Evolutionary conservation across 108 stramenopile species (phyloP).

Genomic region (Thalassiosira profunda): DNA sequence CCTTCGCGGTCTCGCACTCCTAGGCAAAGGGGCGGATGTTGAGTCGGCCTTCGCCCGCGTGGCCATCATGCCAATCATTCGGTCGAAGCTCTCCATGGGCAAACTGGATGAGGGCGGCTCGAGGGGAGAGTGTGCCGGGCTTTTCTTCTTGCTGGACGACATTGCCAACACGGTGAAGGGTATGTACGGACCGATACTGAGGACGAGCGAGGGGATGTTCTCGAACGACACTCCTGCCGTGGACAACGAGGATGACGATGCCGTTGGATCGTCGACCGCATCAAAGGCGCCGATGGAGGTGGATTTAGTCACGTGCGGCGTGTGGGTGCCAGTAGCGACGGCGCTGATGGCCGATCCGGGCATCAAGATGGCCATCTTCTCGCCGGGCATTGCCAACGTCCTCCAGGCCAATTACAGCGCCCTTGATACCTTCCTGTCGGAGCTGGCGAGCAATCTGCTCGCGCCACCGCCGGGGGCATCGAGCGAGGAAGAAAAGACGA

Average conservation of each 20-base stretch:
- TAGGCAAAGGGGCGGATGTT: conserved; percentile 80
- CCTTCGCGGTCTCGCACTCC: conserved; percentile 76
- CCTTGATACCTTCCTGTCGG: conserved; percentile 76
- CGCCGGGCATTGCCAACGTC: conserved; percentile 91
- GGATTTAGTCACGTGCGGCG: conserved; percentile 87
- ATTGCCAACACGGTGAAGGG: conserved; percentile 58
- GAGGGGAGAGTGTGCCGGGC: conserved; percentile 90
- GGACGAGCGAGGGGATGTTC: conserved; percentile 77
- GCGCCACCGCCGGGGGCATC: neutral
- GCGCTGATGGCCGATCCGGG: conserved; percentile 90
- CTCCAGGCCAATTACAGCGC: conserved; percentile 86
- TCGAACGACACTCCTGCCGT: conserved; percentile 1
- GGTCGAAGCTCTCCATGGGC: conserved; percentile 89
- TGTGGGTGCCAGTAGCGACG: conserved; percentile 90
- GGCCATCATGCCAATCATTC: conserved; percentile 90
- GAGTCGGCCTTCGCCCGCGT: conserved; percentile 87
- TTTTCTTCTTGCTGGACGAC: conserved; percentile 76
- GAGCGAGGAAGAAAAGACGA: conserved; percentile 14
- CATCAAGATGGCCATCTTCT: conserved; percentile 91
- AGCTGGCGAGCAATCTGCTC: conserved; percentile 67
- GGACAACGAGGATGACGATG: no score
- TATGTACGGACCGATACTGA: conserved; percentile 69
- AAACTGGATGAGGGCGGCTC: conserved; percentile 87
- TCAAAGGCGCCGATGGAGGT: conserved; percentile 49
- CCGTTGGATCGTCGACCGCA: neutral